phyloP scores from a whole-genome alignment of 768 basidiomycete species.

The Rhizopogon roseolus region DNA sequence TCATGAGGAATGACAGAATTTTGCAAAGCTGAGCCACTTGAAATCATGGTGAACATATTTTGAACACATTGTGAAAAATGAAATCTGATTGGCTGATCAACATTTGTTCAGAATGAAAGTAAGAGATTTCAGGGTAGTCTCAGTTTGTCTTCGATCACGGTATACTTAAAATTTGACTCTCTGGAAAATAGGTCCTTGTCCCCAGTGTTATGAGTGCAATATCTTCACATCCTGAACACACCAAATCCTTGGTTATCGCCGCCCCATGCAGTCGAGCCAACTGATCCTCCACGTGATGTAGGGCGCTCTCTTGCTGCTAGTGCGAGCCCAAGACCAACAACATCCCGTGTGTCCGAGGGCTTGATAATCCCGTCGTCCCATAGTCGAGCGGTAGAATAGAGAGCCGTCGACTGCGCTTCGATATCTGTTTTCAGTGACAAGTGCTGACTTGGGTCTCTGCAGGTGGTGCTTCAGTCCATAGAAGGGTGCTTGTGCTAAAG shows the following conservation, averaged over 20 bases:
- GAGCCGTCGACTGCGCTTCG: conserved; percentile 81
- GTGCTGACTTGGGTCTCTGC: conserved; percentile 78
- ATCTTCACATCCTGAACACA: conserved; percentile 79
- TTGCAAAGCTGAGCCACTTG: too few species aligned
- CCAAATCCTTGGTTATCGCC: conserved; percentile 73
- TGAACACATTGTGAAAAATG: too few species aligned
- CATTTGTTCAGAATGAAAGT: too few species aligned
- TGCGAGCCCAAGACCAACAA: conserved; percentile 82
- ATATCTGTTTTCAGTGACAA: conserved; percentile 72
- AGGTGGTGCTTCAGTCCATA: background rate
- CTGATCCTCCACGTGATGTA: conserved; percentile 5
- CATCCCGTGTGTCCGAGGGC: conserved; percentile 84
- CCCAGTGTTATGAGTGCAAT: too few species aligned
- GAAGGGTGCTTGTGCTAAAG: background rate
- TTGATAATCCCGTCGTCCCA: conserved; percentile 94
- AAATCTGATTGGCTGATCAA: too few species aligned
- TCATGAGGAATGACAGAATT: too few species aligned
- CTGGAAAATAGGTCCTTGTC: too few species aligned
- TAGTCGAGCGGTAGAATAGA: conserved; percentile 87
- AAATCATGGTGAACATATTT: too few species aligned
- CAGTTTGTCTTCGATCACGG: too few species aligned
- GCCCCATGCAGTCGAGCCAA: conserved; percentile 58
- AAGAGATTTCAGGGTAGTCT: too few species aligned
- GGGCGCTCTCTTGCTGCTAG: conserved; percentile 53
- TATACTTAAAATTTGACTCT: too few species aligned